Conservation (phyloP, 352 stramenopile genomes). For the Phytophthora pisi region DNA sequence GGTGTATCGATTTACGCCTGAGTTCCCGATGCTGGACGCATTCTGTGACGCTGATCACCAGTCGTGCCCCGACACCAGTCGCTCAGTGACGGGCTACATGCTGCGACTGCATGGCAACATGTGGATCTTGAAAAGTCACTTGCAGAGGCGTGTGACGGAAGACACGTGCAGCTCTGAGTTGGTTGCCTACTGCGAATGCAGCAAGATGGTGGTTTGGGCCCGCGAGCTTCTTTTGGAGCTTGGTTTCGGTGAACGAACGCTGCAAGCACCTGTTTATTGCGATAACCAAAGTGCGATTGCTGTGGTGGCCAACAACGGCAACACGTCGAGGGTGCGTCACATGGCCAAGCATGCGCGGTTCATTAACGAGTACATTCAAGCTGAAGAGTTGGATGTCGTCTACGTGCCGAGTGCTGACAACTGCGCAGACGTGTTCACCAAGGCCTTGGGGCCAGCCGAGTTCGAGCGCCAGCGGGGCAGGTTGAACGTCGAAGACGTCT, state of each 20-base stretch:
- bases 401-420: conserved; percentile 1
- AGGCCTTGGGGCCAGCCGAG: conserved; percentile 2
- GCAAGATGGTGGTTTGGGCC: conserved; percentile 3
- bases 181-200: background rate
- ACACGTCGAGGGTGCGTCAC: conserved; percentile 6
- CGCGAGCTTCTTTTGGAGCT: background rate
- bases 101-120: conserved; percentile 6
- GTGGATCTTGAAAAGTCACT: conserved; percentile 4
- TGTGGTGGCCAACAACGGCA: conserved; percentile 4
- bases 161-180: conserved; percentile 8
- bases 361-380: conserved; percentile 8
- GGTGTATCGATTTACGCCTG: background rate
- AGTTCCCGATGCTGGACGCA: background rate
- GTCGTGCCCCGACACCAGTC: conserved; percentile 5
- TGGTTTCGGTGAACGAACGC: background rate
- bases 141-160: background rate
- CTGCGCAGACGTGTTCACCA: conserved; percentile 1
- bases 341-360: conserved; percentile 10
- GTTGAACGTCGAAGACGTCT: conserved; percentile 2
- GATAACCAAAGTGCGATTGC: conserved; percentile 11
- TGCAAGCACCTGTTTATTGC: conserved; percentile 3
- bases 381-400: background rate
- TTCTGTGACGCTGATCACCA: conserved; percentile 6
- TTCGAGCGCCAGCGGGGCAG: conserved; percentile 3
- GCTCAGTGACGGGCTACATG: conserved; percentile 6